These are phyloP conservation scores for Fusarium vanettenii DNA, from an alignment of 2,329 filamentous ascomycete species.

Conservation along the genomic window DNA sequence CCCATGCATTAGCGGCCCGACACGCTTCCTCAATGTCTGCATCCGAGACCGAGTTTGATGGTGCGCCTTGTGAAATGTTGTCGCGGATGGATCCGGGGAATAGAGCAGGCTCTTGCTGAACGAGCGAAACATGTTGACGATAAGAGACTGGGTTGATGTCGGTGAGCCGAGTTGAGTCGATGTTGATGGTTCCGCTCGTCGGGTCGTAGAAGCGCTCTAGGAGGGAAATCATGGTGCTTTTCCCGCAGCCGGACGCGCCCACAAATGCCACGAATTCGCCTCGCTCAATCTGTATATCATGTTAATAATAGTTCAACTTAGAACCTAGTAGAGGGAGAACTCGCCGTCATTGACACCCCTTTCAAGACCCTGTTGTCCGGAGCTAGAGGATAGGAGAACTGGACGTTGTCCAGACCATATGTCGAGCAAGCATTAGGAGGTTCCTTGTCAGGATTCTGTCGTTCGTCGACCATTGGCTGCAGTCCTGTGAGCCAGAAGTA, in stretches of 20 bases:
- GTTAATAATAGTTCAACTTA: not conserved
- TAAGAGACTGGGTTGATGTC: conserved; percentile 41
- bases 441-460: not conserved
- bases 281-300: not conserved
- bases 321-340: not conserved
- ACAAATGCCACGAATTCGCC: conserved; percentile 45
- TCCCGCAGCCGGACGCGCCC: conserved; percentile 68
- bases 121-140: conserved; percentile 50
- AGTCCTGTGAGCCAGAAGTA: not conserved
- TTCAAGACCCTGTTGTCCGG: not conserved
- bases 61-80: conserved; percentile 62
- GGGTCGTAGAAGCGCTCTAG: conserved; percentile 59
- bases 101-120: conserved; percentile 54
- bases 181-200: conserved; percentile 44
- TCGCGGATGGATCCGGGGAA: conserved; percentile 64
- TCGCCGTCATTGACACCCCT: not conserved
- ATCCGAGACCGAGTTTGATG: conserved; percentile 16
- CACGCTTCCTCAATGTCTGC: conserved; percentile 55
- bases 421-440: not conserved
- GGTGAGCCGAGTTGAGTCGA: conserved; percentile 44
- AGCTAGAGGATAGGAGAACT: not conserved
- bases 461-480: not conserved
- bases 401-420: not conserved
- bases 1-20: conserved; percentile 59
- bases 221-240: conserved; percentile 67